phyloP scores from a whole-genome alignment of 495 filamentous ascomycete species.

The Penicillium waksmanii region DNA sequence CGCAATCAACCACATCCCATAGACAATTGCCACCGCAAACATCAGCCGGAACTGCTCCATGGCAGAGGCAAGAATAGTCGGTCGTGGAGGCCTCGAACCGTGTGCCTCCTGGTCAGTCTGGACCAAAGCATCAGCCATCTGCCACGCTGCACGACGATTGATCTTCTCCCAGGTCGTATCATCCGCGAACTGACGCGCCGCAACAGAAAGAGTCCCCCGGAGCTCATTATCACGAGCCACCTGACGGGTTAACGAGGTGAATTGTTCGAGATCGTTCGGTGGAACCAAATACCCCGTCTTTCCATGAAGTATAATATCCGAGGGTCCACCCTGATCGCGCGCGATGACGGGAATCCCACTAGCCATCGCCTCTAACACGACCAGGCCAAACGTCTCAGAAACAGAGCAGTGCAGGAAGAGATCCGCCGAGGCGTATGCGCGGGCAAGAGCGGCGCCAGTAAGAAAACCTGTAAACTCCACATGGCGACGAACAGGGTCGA shows the following conservation, averaged over 20 bases:
- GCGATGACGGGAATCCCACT: constrained; percentile 66
- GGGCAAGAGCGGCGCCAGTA: constrained; percentile 55
- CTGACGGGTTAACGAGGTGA: constrained; percentile 48
- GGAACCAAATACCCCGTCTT: constrained; percentile 60
- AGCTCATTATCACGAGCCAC: constrained; percentile 42
- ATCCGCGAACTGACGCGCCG: constrained; percentile 54
- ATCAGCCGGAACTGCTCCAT: constrained; percentile 30
- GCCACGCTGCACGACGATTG: constrained; percentile 61
- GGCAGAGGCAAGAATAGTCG: constrained; percentile 18
- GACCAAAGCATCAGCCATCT: constrained; percentile 56
- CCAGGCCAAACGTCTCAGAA: constrained; percentile 68
- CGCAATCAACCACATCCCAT: constrained; percentile 41
- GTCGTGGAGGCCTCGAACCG: constrained; percentile 5
- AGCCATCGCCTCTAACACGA: constrained; percentile 68
- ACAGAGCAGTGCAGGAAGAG: constrained; percentile 67
- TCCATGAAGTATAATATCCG: constrained; percentile 60
- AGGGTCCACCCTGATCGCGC: constrained; percentile 65
- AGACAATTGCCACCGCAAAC: constrained; percentile 34
- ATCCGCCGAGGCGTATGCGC: constrained; percentile 62
- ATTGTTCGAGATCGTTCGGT: constrained; percentile 55
- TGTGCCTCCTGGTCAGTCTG: constrained; percentile 32
- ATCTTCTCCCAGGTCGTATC: constrained; percentile 68
- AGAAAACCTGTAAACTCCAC: constrained; percentile 63
- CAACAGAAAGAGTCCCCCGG: constrained; percentile 39
- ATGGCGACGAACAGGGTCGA: constrained; percentile 47